A percentile compares a stretch with the other conserved stretches of the same genome.
phyloP scores from a whole-genome alignment of 2,329 filamentous ascomycete species.

The Lachnellula willkommii region DNA sequence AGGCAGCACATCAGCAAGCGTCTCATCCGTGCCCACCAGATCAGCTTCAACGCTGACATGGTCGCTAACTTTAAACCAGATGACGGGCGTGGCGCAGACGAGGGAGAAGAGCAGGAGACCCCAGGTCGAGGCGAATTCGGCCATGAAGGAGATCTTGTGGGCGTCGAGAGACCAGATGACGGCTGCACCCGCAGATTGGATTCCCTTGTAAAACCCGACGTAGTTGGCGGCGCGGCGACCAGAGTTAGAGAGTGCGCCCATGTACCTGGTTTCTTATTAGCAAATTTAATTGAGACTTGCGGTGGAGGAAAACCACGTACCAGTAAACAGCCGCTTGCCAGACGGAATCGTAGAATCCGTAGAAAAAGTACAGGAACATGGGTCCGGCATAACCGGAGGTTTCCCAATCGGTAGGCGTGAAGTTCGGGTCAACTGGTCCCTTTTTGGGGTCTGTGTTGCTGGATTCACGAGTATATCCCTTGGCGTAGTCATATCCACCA shows the following conservation, averaged over 20 bases:
- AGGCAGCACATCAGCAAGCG: conserved; percentile 59
- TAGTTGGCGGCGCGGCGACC: conserved; percentile 88
- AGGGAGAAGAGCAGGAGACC: conserved; percentile 68
- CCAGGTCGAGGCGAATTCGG: conserved; percentile 72
- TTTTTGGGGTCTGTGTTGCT: conserved; percentile 1
- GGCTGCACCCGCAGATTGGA: conserved; percentile 81
- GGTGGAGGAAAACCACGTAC: conserved; percentile 38
- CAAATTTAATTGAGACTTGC: not conserved
- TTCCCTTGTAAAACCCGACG: conserved; percentile 83
- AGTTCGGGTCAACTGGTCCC: conserved; percentile 7
- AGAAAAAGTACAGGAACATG: conserved; percentile 87
- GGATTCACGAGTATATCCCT: conserved; percentile 48
- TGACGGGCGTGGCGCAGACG: conserved; percentile 70
- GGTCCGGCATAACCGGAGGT: conserved; percentile 65
- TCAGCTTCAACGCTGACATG: conserved; percentile 78
- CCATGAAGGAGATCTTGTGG: conserved; percentile 57
- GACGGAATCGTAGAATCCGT: conserved; percentile 80
- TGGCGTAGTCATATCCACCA: conserved; percentile 74
- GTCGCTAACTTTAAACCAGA: conserved; percentile 74
- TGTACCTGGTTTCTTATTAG: conserved; percentile 55
- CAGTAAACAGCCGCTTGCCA: conserved; percentile 93
- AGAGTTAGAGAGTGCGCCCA: conserved; percentile 91
- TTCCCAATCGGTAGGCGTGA: conserved; percentile 54
- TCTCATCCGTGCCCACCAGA: conserved; percentile 80
- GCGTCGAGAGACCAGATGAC: conserved; percentile 69